These are phyloP conservation scores for Noccaea bulbosa DNA, from an alignment of 345 rosid genomes.

Conservation along the genomic window DNA sequence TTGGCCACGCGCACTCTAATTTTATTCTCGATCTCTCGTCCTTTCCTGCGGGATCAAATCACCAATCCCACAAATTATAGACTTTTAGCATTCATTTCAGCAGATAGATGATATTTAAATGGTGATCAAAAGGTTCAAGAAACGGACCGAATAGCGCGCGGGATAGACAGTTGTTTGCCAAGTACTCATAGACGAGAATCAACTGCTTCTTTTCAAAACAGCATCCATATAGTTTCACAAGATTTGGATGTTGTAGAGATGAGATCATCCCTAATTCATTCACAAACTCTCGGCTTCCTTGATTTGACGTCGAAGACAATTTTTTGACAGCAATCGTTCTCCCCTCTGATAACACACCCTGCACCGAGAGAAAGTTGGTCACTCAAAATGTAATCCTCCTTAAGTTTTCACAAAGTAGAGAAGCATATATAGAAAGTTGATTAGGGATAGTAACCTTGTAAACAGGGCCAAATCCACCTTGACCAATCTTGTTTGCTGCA, in stretches of 20 bases:
- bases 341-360: constrained; percentile 64
- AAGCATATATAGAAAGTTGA: neutral
- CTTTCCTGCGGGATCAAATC: neutral
- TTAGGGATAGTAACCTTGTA: constrained; percentile 47
- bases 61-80: neutral
- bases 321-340: constrained; percentile 58
- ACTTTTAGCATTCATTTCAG: neutral
- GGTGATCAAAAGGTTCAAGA: constrained; percentile 64
- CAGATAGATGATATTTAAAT: constrained; percentile 17
- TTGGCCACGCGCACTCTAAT: neutral
- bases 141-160: constrained; percentile 57
- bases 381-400: neutral
- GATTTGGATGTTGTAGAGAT: constrained; percentile 68
- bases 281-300: constrained; percentile 66
- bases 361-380: neutral
- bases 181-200: constrained; percentile 58
- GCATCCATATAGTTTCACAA: constrained; percentile 64
- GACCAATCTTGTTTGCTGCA: constrained; percentile 58
- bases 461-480: constrained; percentile 68
- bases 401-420: neutral
- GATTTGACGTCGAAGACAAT: constrained; percentile 63
- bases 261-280: constrained; percentile 66
- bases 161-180: constrained; percentile 65
- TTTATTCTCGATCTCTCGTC: too few species aligned
- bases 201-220: constrained; percentile 64